phyloP scores from a whole-genome alignment of 345 rosid genomes.

The Passiflora organensis region DNA sequence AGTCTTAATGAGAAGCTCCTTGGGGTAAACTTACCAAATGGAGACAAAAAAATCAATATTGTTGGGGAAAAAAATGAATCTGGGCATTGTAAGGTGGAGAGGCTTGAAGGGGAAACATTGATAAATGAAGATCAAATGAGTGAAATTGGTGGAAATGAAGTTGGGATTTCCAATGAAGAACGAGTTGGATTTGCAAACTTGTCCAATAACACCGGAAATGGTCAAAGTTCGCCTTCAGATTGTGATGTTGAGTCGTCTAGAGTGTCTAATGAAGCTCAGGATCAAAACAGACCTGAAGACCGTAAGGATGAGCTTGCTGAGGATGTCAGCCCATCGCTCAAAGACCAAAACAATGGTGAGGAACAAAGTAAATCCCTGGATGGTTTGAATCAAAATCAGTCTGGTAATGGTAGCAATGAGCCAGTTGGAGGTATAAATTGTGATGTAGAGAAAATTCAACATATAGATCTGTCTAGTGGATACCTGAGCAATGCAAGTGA shows the following conservation, averaged over 20 bases:
- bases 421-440: not conserved
- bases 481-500: not conserved
- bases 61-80: conserved; percentile 19
- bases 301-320: not conserved
- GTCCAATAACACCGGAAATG: not conserved
- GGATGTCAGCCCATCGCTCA: not conserved
- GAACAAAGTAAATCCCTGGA: not conserved
- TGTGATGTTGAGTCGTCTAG: conserved; percentile 2
- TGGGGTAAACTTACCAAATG: conserved; percentile 17
- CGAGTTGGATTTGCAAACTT: not conserved
- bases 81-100: conserved; percentile 8
- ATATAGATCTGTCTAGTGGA: not conserved
- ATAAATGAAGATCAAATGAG: not conserved
- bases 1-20: conserved; percentile 25
- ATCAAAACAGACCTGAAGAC: not conserved
- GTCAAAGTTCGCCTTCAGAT: not conserved
- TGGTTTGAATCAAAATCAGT: conserved; percentile 1
- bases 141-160: not conserved
- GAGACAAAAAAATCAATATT: conserved; percentile 17
- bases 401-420: not conserved
- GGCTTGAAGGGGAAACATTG: conserved; percentile 7
- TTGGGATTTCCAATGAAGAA: not conserved
- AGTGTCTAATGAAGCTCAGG: not conserved
- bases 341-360: not conserved
- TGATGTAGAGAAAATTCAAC: not conserved